These are phyloP conservation scores for Phytopythium oedochilum DNA, from an alignment of 352 stramenopile species.

Conservation along the genomic window DNA sequence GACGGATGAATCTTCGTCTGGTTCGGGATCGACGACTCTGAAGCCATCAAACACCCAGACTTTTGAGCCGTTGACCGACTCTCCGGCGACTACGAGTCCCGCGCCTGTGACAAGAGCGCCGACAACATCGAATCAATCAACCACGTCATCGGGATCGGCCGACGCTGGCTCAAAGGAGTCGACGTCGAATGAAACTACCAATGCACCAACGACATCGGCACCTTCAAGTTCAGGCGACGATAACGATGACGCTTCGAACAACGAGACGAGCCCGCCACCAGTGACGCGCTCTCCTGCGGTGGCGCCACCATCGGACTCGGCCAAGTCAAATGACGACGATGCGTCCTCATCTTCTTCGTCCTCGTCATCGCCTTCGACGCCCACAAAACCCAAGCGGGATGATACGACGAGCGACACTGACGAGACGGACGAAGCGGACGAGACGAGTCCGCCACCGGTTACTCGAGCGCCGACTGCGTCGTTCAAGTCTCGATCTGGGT, in stretches of 20 bases:
- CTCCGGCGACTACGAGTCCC: not conserved
- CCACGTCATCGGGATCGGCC: not conserved
- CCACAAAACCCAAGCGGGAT: not conserved
- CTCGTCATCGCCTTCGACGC: too few relatives aligned
- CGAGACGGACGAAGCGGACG: not conserved
- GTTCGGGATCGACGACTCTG: not conserved
- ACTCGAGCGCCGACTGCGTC: conserved; percentile 14
- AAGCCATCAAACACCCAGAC: not conserved
- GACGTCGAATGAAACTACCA: conserved; percentile 4
- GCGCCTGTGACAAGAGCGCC: not conserved
- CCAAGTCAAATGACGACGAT: not conserved
- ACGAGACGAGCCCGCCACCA: conserved; percentile 20
- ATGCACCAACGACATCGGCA: not conserved
- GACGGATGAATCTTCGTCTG: not conserved
- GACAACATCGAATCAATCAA: not conserved
- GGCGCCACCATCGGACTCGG: not conserved
- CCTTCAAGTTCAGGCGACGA: conserved; percentile 8
- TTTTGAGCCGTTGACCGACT: not conserved
- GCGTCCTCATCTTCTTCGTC: conserved; percentile 7
- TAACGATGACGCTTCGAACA: not conserved
- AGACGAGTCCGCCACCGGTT: conserved; percentile 1
- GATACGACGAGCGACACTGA: not conserved
- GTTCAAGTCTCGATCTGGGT: not conserved
- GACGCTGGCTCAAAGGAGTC: conserved; percentile 8
- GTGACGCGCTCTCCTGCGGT: conserved; percentile 21